Conservation (phyloP, 805 yeast genomes). For the Cyberlindnera meyerae region DNA sequence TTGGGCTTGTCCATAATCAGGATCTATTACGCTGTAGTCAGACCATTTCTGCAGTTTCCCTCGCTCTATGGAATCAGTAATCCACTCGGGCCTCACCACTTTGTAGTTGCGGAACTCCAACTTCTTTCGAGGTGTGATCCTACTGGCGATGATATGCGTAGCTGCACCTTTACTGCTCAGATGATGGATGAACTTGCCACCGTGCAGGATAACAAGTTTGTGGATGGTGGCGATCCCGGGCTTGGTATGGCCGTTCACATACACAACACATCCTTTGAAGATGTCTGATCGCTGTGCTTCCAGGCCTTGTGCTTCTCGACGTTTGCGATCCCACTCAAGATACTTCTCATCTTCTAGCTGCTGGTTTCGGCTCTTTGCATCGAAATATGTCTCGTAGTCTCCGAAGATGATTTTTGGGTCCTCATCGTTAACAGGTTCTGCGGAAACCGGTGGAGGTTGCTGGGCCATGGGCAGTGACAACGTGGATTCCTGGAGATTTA, state of each 20-base stretch:
- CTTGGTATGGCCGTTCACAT: conserved; percentile 84
- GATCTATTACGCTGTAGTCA: conserved; percentile 49
- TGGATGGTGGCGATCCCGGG: conserved; percentile 78
- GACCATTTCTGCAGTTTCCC: conserved; percentile 60
- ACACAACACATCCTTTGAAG: conserved; percentile 59
- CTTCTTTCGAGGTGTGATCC: conserved; percentile 71
- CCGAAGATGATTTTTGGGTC: conserved; percentile 43
- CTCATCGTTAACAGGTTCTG: not conserved
- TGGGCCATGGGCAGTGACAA: conserved; percentile 17
- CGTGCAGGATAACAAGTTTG: conserved; percentile 64
- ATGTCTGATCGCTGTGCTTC: conserved; percentile 27
- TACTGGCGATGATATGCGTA: conserved; percentile 80
- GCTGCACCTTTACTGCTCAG: conserved; percentile 66
- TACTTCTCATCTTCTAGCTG: conserved; percentile 50
- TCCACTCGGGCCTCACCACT: conserved; percentile 83
- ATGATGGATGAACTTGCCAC: conserved; percentile 72
- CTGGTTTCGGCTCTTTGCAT: conserved; percentile 56
- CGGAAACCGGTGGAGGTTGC: not conserved
- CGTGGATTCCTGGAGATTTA: conserved; percentile 2
- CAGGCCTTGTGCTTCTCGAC: conserved; percentile 24
- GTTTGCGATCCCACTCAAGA: conserved; percentile 42
- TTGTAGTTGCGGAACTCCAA: conserved; percentile 59
- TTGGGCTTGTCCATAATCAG: conserved; percentile 51
- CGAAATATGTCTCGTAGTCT: conserved; percentile 61
- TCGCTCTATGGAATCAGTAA: conserved; percentile 53